Base-by-base conservation (phyloP, 2,329 filamentous ascomycete species). In the Colletotrichum cuscutae region DNA sequence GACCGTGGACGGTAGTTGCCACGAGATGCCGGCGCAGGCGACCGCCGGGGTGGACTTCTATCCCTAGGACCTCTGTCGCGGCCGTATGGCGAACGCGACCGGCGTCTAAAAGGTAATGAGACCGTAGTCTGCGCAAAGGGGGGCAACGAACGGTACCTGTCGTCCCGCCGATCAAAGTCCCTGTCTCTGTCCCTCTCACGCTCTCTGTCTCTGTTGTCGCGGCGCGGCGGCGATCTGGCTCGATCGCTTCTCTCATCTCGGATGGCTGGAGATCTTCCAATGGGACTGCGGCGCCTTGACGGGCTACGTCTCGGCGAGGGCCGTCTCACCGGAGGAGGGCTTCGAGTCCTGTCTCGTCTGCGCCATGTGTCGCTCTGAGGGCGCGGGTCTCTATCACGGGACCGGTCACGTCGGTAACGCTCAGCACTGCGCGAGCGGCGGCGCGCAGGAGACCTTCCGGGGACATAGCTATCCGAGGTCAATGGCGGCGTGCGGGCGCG, bases 11-110 rank as follows among this genome's bases (percentile, higher is more conserved):
- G 84, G 75, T 88, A 90, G 3, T 85, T 82, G 67, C 81, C 85
- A 52, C 85, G 82, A 11, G 82, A 75, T 32, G 77, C 78, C 22
- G 81, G 80, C 49, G 83, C 82, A 0, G 85, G 81, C 4, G 83
- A 83, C 60, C 84, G 81, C 69, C 84, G 76, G 28, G 79, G 75
- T 7, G 81, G 79, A 15, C 82, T 81, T n/a, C 83, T 77, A 42
- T 81, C 78, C 11, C 81, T 78, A 46, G 82, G 83, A 32, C 81
- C 74, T 54, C 83, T 84, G 72, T 89, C 87, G 77, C 86, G 82
- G 52, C 83, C 83, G 71, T 84, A 85, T 1, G 89, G 88, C 42
- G 89, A 90, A 60, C 89, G 84, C 28, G 89, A 90, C 76, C 89
- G 84, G 74, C 87, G 84, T 79, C 87, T 88, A 32, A 54, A 54